These are phyloP conservation scores for Mrakia blollopis DNA, from an alignment of 768 basidiomycete species.

Conservation along the genomic window DNA sequence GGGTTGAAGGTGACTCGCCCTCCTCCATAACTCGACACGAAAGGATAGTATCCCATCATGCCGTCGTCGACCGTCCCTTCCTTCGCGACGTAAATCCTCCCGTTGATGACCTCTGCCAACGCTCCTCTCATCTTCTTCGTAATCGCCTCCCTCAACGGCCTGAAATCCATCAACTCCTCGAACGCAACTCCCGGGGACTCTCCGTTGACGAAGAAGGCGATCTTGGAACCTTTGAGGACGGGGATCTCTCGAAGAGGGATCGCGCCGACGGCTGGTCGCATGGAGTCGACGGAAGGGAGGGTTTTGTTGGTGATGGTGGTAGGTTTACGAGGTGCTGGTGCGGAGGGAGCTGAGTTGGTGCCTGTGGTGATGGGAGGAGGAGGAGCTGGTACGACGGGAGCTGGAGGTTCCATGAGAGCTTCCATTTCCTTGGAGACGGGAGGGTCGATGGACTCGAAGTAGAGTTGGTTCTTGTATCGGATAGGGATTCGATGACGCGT, in stretches of 20 bases:
- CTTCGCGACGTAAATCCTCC: neutral
- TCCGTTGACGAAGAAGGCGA: constrained; percentile 92
- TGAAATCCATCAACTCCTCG: constrained; percentile 80
- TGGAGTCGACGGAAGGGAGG: constrained; percentile 28
- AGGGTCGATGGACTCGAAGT: constrained; percentile 92
- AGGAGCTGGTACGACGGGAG: constrained; percentile 54
- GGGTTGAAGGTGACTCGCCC: constrained; percentile 79
- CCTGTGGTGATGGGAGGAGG: constrained; percentile 50
- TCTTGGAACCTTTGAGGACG: constrained; percentile 61
- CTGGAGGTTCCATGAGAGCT: constrained; percentile 67
- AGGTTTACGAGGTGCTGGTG: constrained; percentile 51
- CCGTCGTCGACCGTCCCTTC: constrained; percentile 63
- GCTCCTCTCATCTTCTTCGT: constrained; percentile 60
- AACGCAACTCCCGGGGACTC: constrained; percentile 77
- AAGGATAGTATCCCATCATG: constrained; percentile 88
- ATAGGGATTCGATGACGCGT: constrained; percentile 88
- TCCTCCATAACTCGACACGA: constrained; percentile 87
- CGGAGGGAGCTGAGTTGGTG: neutral
- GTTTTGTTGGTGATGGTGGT: constrained; percentile 31
- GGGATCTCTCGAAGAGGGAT: constrained; percentile 60
- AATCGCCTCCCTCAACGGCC: constrained; percentile 66
- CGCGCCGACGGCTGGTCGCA: neutral
- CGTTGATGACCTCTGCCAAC: constrained; percentile 40
- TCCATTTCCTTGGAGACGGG: constrained; percentile 85
- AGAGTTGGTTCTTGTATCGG: constrained; percentile 92